These are phyloP conservation scores for Dovyalis caffra DNA, from an alignment of 345 rosid genomes.

Conservation along the genomic window DNA sequence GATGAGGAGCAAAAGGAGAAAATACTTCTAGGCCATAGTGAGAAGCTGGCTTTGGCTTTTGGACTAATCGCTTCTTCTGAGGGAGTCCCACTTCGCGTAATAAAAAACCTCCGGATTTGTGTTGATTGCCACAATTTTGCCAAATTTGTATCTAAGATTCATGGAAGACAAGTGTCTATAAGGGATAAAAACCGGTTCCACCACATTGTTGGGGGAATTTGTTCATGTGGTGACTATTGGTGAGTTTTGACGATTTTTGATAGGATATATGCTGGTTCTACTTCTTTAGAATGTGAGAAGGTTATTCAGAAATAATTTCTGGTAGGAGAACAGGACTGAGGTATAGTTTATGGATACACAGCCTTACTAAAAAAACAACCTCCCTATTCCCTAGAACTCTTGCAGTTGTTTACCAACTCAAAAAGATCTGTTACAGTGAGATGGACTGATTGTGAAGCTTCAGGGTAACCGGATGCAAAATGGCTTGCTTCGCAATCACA, in stretches of 20 bases:
- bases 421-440: not conserved
- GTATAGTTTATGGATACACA: no score
- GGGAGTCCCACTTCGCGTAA: constrained; percentile 54
- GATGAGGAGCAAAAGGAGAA: constrained; percentile 95
- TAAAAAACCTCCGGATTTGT: constrained; percentile 80
- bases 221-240: constrained; percentile 92
- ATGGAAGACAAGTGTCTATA: constrained; percentile 50
- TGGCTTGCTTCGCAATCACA: not conserved
- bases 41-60: constrained; percentile 81
- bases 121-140: constrained; percentile 93
- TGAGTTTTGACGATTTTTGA: constrained; percentile 26
- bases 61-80: constrained; percentile 56
- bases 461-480: not conserved
- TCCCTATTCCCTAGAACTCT: not conserved
- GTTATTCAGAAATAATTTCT: not conserved
- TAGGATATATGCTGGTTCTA: not conserved
- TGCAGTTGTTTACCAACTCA: not conserved
- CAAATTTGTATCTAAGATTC: constrained; percentile 60
- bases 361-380: not conserved
- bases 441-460: no score
- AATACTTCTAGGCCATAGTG: constrained; percentile 76
- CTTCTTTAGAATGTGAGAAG: not conserved
- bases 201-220: constrained; percentile 52
- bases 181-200: constrained; percentile 85
- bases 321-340: no score